Base-by-base conservation (phyloP, 306 rosid species). In the Hippophae tibetana region DNA sequence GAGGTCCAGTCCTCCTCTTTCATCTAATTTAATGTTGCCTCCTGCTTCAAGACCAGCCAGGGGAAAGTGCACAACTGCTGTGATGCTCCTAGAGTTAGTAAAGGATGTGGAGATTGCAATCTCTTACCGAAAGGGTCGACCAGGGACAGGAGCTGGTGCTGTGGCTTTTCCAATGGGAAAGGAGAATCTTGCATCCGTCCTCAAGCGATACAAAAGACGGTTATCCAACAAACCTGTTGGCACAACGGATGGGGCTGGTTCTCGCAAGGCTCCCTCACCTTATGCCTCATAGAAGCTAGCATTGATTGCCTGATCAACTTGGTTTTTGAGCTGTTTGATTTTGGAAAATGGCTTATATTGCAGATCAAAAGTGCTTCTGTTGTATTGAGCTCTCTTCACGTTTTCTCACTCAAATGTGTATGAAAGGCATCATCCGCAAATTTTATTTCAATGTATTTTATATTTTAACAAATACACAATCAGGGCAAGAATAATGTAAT, bases 111-210 rank as follows among this genome's bases (percentile, higher is more conserved):
- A 93, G 72, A 69, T 55, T 5, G 90, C 97, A 1, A 82, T 93
- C 62, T 82, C 90, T 52, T 71, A 67, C 75, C 60, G 99, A 38
- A 89, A 79, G 80, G 99, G 99, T 50, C 87, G 95, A n/a, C 78
- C 85, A 0, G 97, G 99, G 52, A 93, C 99, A 13, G 94, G 89
- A 13, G 99, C 97, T 0, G 99, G 99, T 9, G 97, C 88, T 13
- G 96, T 92, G 43, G 99, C 99, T 47, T 88, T 89, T 76, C 99
- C 99, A 0, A 82, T n/a, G 76, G 99, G 97, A 53, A 93, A 86
- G 72, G 89, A 84, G 58, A 93, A 88, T 71, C 68, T 93, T 67
- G 85, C 90, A 0, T 86, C 99, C 18, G 99, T 93, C 60, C 95
- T 93, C 66, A 93, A 93, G 76, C 89, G 99, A 44, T 93, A 88